These are phyloP conservation scores for Metschnikowia sp. DNA, from an alignment of 805 yeast genomes.

Conservation along the genomic window DNA sequence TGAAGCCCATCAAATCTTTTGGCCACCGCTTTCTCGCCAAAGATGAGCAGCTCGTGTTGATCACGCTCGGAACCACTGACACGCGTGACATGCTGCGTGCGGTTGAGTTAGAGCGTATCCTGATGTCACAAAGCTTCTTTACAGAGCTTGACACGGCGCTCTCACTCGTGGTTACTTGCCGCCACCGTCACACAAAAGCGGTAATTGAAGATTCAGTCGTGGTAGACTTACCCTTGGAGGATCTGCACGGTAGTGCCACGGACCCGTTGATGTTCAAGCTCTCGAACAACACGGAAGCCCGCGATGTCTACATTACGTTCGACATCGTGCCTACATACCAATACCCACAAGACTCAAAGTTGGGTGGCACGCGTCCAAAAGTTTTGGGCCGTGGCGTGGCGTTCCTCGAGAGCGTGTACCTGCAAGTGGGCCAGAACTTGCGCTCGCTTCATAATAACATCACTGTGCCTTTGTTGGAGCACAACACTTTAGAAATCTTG, in stretches of 20 bases:
- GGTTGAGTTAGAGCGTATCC: conserved; percentile 68
- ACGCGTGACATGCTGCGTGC: conserved; percentile 56
- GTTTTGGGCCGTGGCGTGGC: conserved; percentile 83
- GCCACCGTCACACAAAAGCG: conserved; percentile 24
- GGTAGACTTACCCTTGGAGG: conserved; percentile 80
- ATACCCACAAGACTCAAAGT: conserved; percentile 21
- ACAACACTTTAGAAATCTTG: conserved; percentile 65
- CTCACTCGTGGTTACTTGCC: conserved; percentile 58
- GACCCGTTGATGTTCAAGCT: conserved; percentile 76
- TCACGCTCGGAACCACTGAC: conserved; percentile 87
- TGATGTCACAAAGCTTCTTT: conserved; percentile 68
- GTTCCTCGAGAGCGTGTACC: conserved; percentile 54
- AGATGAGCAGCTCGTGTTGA: conserved; percentile 67
- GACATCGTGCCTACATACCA: conserved; percentile 90
- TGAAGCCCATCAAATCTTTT: conserved; percentile 70
- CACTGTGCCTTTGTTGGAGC: conserved; percentile 74
- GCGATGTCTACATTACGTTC: conserved; percentile 62
- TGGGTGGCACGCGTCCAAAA: conserved; percentile 9
- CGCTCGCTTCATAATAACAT: conserved; percentile 63
- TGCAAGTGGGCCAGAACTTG: conserved; percentile 65
- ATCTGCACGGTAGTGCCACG: conserved; percentile 61
- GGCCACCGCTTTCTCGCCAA: conserved; percentile 73
- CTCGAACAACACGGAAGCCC: conserved; percentile 39
- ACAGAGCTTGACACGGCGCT: conserved; percentile 88
- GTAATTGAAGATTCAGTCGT: conserved; percentile 54